Evolutionary conservation across 805 yeast genomes (phyloP).

Genomic region (Myxozyma geophila): DNA sequence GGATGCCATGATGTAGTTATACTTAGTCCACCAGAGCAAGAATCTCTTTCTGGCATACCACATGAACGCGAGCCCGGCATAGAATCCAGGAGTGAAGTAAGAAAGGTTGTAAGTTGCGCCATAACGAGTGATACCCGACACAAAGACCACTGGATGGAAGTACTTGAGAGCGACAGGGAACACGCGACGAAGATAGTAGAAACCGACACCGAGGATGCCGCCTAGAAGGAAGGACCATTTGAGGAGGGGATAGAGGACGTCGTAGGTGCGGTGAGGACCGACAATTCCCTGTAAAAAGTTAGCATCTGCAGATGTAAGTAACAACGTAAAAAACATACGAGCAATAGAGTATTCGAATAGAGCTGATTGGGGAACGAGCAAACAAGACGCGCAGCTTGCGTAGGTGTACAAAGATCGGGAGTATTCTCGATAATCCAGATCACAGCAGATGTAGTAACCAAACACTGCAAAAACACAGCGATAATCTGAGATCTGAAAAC

Average conservation of each 20-base stretch:
- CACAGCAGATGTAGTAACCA: constrained; percentile 55
- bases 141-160: constrained; percentile 35
- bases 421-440: constrained; percentile 48
- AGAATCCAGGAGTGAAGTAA: constrained; percentile 50
- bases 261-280: constrained; percentile 38
- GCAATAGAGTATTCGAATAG: constrained; percentile 37
- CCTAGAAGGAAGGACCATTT: constrained; percentile 38
- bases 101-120: constrained; percentile 32
- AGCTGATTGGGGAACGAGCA: constrained; percentile 38
- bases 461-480: constrained; percentile 60
- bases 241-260: constrained; percentile 30
- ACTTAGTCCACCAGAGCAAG: constrained; percentile 75
- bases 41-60: constrained; percentile 59
- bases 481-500: constrained; percentile 58
- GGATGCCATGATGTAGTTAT: constrained; percentile 67
- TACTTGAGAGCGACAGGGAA: constrained; percentile 20
- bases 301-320: background rate
- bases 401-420: constrained; percentile 36
- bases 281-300: constrained; percentile 45
- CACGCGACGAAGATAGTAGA: constrained; percentile 22
- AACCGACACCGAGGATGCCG: constrained; percentile 19
- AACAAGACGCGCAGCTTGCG: constrained; percentile 31
- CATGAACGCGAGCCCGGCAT: constrained; percentile 58
- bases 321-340: constrained; percentile 1
- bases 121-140: constrained; percentile 33